Evolutionary conservation across 441 rosid species (phyloP), one percentile per base, ranked within the genome.

Genomic region (Kokia cookei): DNA sequence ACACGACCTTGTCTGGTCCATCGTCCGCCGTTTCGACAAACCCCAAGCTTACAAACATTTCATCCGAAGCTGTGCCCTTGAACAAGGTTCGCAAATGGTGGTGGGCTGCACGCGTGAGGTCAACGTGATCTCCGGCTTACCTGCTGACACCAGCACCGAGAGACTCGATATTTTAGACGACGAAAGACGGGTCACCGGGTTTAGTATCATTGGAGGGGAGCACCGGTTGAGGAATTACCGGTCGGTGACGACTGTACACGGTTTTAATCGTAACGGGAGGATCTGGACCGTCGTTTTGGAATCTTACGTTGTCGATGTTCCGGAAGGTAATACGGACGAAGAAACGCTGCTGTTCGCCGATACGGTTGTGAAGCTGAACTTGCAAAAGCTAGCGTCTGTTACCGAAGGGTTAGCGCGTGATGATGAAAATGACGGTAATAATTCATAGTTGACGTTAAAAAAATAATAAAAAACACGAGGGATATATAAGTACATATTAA

Each of bases 41-140:
- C 93, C 93, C 19, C 89, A 87, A 79, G 74, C 79, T 4, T 89
- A 89, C 80, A 89, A 89, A 73, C 91, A 89, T 89, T 89, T 87
- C 86, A 85, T 89, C 86, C 87, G 70, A 78, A 82, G 81, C 75
- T 89, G 93, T 78, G 27, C 68, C 29, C 84, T 89, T 12, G 35
- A 60, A 2, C 81, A 80, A 1, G 79, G 74, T 32, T 84, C 83
- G 82, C 47, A 43, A 24, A 65, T 84, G 80, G 58, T 65, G 27
- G 84, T 80, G 9, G 93, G 93, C 0, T 69, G 84, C 79, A 87
- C 83, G 24, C 81, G 93, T 63, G 85, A 84, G 54, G 93, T 89
- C 59, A 78, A 77, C 78, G 86, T 89, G 58, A 83, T 89, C 45
- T 89, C 93, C 40, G 93, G 91, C 3, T 67, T 87, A 22, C 91